These are phyloP conservation scores for Phytophthora agathidicida DNA, from an alignment of 352 stramenopile species.

Conservation along the genomic window DNA sequence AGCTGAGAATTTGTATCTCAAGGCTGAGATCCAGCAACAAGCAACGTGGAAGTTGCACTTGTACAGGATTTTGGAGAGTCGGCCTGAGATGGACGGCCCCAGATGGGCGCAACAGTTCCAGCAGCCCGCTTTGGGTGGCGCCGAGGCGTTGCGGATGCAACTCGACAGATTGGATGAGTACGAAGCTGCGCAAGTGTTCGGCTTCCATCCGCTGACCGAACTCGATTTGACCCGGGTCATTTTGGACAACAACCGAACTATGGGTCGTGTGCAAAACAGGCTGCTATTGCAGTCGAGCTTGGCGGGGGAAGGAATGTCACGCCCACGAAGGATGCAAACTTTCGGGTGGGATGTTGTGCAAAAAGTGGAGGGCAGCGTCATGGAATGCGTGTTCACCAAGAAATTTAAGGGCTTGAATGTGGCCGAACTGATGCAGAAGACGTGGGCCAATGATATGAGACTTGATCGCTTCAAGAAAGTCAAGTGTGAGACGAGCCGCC, in stretches of 20 bases:
- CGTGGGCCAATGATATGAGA: constrained; percentile 46
- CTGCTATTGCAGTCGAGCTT: constrained; percentile 26
- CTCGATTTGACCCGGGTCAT: constrained; percentile 42
- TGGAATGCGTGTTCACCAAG: constrained; percentile 56
- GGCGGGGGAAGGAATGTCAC: not conserved
- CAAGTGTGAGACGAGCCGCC: constrained; percentile 47
- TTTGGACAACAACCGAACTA: constrained; percentile 38
- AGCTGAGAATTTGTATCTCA: constrained; percentile 54
- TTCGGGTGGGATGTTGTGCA: constrained; percentile 53
- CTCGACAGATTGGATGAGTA: constrained; percentile 35
- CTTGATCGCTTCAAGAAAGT: constrained; percentile 50
- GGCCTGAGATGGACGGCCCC: constrained; percentile 17
- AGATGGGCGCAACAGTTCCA: constrained; percentile 31
- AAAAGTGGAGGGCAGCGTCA: constrained; percentile 35
- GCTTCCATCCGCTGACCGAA: constrained; percentile 43
- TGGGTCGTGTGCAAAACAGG: constrained; percentile 38
- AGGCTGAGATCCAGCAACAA: constrained; percentile 46
- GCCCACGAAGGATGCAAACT: constrained; percentile 27
- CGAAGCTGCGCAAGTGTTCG: constrained; percentile 43
- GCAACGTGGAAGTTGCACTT: constrained; percentile 48
- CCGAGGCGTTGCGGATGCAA: constrained; percentile 29
- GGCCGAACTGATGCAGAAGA: constrained; percentile 41
- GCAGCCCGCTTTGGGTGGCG: constrained; percentile 16
- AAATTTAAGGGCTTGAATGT: constrained; percentile 41
- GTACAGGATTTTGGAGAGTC: constrained; percentile 41